These are phyloP conservation scores for Trichoderma koningiopsis DNA, from an alignment of 2,329 filamentous ascomycete species.

Conservation along the genomic window DNA sequence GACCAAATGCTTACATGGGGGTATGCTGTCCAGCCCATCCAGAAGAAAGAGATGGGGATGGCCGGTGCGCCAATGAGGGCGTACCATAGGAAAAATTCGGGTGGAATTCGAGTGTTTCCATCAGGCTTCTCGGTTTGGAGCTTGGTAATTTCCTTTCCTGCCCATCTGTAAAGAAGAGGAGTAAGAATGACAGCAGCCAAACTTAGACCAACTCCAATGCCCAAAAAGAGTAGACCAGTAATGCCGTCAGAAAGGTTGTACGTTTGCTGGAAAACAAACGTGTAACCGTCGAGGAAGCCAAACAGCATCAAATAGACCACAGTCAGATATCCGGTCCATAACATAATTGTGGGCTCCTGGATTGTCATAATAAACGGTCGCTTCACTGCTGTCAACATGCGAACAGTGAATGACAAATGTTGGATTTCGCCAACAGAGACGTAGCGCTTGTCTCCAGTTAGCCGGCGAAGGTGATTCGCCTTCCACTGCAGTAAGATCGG, in stretches of 20 bases:
- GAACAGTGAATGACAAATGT: background rate
- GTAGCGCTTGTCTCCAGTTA: conserved; percentile 5
- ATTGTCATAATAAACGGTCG: conserved; percentile 14
- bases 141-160: conserved; percentile 1
- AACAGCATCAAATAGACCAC: conserved; percentile 16
- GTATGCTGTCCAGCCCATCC: conserved; percentile 20
- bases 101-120: background rate
- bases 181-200: background rate
- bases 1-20: conserved; percentile 20
- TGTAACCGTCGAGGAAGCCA: conserved; percentile 11
- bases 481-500: conserved; percentile 8
- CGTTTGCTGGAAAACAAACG: conserved; percentile 10
- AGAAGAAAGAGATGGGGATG: conserved; percentile 22
- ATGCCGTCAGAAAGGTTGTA: conserved; percentile 17
- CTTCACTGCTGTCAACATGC: conserved; percentile 6
- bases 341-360: conserved; percentile 12
- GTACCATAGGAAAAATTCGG: conserved; percentile 21
- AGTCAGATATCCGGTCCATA: conserved; percentile 14
- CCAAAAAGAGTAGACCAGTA: conserved; percentile 1
- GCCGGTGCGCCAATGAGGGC: conserved; percentile 15
- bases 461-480: conserved; percentile 6
- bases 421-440: background rate
- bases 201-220: background rate
- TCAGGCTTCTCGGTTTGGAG: background rate
- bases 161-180: conserved; percentile 1